phyloP scores from a whole-genome alignment of 768 basidiomycete genomes.

The Pilatotrama ljubarskyi region DNA sequence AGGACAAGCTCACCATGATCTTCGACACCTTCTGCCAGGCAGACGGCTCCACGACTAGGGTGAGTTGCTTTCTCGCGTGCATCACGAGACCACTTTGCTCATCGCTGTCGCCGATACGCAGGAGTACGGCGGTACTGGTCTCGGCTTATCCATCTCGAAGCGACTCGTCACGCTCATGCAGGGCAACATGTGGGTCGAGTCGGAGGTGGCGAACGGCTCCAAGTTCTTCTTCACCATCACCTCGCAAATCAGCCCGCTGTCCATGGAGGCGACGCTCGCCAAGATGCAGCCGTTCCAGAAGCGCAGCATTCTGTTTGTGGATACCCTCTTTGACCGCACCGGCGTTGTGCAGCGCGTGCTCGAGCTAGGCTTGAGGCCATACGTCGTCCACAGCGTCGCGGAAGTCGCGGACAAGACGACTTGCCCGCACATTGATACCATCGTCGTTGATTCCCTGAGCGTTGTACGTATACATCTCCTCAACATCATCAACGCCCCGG shows the following conservation, averaged over 20 bases:
- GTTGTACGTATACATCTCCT: conserved; percentile 55
- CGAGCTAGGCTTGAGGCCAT: conserved; percentile 77
- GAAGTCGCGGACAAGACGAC: conserved; percentile 81
- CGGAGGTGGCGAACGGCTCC: conserved; percentile 88
- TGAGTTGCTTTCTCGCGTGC: conserved; percentile 38
- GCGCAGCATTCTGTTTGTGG: conserved; percentile 88
- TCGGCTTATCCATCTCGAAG: conserved; percentile 97
- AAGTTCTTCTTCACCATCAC: conserved; percentile 97
- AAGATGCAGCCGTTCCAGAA: conserved; percentile 89
- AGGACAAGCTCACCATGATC: conserved; percentile 96
- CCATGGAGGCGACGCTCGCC: conserved; percentile 67
- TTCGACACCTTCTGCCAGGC: conserved; percentile 99
- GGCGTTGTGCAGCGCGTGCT: conserved; percentile 75
- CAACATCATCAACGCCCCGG: background rate
- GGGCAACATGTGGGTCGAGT: conserved; percentile 99
- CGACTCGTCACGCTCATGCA: conserved; percentile 96
- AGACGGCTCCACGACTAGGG: conserved; percentile 95
- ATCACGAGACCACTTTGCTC: background rate
- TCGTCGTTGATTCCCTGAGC: conserved; percentile 86
- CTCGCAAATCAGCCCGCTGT: conserved; percentile 75
- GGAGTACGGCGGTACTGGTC: conserved; percentile 97
- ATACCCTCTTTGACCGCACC: conserved; percentile 75
- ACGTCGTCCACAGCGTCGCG: conserved; percentile 74
- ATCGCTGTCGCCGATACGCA: conserved; percentile 29
- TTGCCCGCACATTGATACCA: conserved; percentile 90